Conservation (phyloP, 2,329 filamentous ascomycete genomes). For the Trichophyton rubrum region DNA sequence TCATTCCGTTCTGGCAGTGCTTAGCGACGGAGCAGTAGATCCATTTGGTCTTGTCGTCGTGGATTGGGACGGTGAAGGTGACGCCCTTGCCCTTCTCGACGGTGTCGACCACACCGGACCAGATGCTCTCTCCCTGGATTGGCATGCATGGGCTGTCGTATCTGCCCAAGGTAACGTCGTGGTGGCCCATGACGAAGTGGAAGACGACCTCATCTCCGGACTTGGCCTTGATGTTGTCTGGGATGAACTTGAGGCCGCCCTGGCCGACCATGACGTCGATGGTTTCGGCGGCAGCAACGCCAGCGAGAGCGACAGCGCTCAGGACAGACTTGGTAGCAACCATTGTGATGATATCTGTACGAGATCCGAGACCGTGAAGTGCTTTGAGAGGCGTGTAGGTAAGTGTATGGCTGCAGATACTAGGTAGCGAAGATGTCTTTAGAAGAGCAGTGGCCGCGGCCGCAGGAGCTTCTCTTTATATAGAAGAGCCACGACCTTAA, state of each 20-base stretch:
- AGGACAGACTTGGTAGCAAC: slow-evolving; percentile 1
- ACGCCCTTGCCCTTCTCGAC: slow-evolving; percentile 5
- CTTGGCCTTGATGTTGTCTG: slow-evolving; percentile 7
- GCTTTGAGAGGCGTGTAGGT: not conserved
- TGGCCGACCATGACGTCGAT: slow-evolving; percentile 10
- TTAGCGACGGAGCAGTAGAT: slow-evolving; percentile 40
- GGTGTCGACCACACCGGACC: slow-evolving; percentile 11
- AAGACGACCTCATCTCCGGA: slow-evolving; percentile 9
- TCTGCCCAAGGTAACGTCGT: slow-evolving; percentile 8
- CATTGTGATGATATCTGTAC: not conserved
- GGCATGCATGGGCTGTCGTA: slow-evolving; percentile 8
- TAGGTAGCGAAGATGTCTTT: not conserved
- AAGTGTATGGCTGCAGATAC: not conserved
- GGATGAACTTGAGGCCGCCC: slow-evolving; percentile 6
- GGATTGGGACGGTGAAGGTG: slow-evolving; percentile 37
- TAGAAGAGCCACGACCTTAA: not conserved
- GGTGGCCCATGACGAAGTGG: slow-evolving; percentile 9
- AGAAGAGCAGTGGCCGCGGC: not conserved
- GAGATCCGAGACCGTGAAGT: not conserved
- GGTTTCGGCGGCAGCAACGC: slow-evolving; percentile 4
- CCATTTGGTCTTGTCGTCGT: slow-evolving; percentile 36
- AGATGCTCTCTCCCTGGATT: slow-evolving; percentile 6
- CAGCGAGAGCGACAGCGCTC: slow-evolving; percentile 2
- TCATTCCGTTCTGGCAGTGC: slow-evolving; percentile 41
- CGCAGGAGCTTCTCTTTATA: not conserved